Base-by-base conservation (phyloP, 2,329 filamentous ascomycete species). In the Paecilomyces formosus region DNA sequence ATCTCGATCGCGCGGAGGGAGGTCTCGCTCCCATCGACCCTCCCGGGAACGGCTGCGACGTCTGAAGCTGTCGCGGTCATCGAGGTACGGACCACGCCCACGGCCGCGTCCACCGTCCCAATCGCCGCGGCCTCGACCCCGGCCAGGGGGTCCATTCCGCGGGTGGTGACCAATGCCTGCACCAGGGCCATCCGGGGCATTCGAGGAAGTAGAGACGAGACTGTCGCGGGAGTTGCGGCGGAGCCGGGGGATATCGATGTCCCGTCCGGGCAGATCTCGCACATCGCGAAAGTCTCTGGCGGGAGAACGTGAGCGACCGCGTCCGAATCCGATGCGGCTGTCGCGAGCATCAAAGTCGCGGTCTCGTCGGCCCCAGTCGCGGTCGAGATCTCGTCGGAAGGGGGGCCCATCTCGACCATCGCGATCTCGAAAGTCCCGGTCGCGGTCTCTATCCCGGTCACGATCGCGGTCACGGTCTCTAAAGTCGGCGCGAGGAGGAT, bases 401-500 rank as follows among this genome's bases (percentile, higher is more conserved):
- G 68, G 62, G 13, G 63, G 78, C 57, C 59, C 78, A 68, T 69
- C 68, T 24, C 70, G 63, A 13, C 59, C 54, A 51, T 68, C 64
- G 39, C 64, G 39, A 45, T 45, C 39, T 45, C 39, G 61, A 21
- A 60, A 58, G 50, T 75, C 73, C 52, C 72, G 71, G 22, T 59
- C 60, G 49, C 58, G 66, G 24, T 74, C 74, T 21, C 67, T 57
- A 39, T 72, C 66, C 9, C 71, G 65, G 52, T 74, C 72, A 5
- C 69, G 68, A 49, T 79, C 76, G 18, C 73, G 68, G 31, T 78
- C 73, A 15, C 76, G 71, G 57, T 79, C 77, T 51, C 84, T 79
- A 65, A 86, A 87, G 56, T 90, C 88, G 24, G 84, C 81, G 2
- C 78, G 73, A 50, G 71, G 72, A 50, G 78, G 77, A 68, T 87